phyloP scores from a whole-genome alignment of 2,329 filamentous ascomycete species.

The Penicillium frequentans region DNA sequence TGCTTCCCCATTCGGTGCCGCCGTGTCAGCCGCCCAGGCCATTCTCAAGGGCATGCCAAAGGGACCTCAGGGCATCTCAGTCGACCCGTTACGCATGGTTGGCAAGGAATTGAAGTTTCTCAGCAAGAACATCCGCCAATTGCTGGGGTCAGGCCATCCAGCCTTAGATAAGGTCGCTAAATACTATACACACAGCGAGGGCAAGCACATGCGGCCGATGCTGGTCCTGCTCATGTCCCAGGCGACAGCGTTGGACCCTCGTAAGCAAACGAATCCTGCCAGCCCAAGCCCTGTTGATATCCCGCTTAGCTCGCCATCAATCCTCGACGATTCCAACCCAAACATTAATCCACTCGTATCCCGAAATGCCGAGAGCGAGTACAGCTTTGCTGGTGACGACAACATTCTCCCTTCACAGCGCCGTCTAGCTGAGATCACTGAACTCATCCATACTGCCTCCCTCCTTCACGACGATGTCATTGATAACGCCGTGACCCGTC shows the following conservation, averaged over 20 bases:
- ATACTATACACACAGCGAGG: conserved; percentile 96
- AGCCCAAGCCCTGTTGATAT: conserved; percentile 53
- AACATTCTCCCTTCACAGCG: conserved; percentile 87
- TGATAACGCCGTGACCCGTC: conserved; percentile 82
- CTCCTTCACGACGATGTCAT: conserved; percentile 98
- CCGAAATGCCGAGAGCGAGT: conserved; percentile 36
- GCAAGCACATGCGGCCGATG: conserved; percentile 92
- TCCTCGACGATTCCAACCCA: conserved; percentile 82
- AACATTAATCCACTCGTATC: conserved; percentile 57
- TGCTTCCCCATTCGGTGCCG: conserved; percentile 44
- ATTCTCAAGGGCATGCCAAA: conserved; percentile 46
- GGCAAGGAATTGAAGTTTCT: conserved; percentile 97
- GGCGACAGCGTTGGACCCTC: conserved; percentile 81
- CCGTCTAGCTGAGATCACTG: conserved; percentile 91
- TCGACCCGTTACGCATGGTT: conserved; percentile 86
- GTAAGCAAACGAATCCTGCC: conserved; percentile 44
- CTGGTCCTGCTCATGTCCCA: conserved; percentile 95
- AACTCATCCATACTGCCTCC: conserved; percentile 95
- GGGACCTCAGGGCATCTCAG: conserved; percentile 59
- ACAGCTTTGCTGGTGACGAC: conserved; percentile 48
- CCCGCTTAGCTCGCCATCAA: conserved; percentile 59
- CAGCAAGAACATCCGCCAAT: conserved; percentile 86
- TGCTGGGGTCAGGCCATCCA: conserved; percentile 92
- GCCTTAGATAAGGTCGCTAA: conserved; percentile 93
- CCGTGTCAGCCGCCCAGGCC: conserved; percentile 54